Evolutionary conservation across 306 rosid species (phyloP).

Genomic region (Hippophae rhamnoides): DNA sequence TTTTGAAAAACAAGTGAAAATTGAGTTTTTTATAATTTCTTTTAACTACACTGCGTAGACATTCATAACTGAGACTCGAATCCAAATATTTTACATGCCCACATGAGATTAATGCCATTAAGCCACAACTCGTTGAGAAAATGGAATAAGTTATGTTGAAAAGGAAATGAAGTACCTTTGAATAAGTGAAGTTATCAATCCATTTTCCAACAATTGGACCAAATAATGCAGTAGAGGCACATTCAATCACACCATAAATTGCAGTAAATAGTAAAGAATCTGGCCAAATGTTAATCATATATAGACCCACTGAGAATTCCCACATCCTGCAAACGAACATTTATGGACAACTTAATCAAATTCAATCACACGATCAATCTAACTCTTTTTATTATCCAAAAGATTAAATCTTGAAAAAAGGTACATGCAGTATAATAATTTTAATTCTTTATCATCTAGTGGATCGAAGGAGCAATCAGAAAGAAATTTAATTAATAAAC

Average conservation of each 20-base stretch:
- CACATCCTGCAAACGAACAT: slow-evolving; percentile 55
- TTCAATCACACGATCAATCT: not conserved
- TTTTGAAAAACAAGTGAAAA: not conserved
- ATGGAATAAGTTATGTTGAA: not conserved
- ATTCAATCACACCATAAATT: slow-evolving; percentile 78
- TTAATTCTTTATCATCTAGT: too few species aligned
- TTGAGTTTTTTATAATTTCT: not conserved
- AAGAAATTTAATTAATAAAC: slow-evolving; percentile 23
- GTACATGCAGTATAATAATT: not conserved
- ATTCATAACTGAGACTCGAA: too few species aligned
- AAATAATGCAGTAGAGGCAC: slow-evolving; percentile 65
- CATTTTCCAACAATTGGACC: slow-evolving; percentile 72
- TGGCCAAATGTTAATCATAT: slow-evolving; percentile 89
- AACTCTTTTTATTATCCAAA: not conserved
- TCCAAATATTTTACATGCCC: too few species aligned
- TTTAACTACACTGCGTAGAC: too few species aligned
- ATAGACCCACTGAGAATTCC: slow-evolving; percentile 94
- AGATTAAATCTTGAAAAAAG: not conserved
- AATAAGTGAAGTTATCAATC: slow-evolving; percentile 59
- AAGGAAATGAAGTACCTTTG: slow-evolving; percentile 35
- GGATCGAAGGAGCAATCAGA: not conserved
- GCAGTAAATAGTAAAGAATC: slow-evolving; percentile 73
- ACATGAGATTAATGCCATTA: too few species aligned
- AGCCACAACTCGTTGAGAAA: not conserved
- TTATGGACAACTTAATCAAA: not conserved